phyloP scores from a whole-genome alignment of 164 flowering plant genomes.

The Warburgia ugandensis region DNA sequence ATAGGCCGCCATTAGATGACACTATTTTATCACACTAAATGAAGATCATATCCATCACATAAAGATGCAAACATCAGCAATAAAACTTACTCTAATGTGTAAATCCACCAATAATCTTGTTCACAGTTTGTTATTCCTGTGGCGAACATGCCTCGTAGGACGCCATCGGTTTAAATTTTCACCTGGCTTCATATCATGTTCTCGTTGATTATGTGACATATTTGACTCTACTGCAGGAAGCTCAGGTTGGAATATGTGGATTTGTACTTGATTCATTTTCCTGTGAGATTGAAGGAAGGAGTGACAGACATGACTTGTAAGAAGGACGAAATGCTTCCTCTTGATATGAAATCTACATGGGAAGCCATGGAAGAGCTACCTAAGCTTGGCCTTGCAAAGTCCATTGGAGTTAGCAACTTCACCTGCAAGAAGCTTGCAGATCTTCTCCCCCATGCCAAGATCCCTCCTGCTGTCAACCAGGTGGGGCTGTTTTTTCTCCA shows the following conservation, averaged over 20 bases:
- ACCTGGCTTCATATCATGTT: neutral
- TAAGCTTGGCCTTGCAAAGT: slow-evolving; percentile 19
- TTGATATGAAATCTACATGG: slow-evolving; percentile 23
- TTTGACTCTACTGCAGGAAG: slow-evolving; percentile 1
- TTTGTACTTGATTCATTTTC: slow-evolving; percentile 9
- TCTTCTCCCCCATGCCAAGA: slow-evolving; percentile 16
- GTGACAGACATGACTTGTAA: slow-evolving; percentile 2
- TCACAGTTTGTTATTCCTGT: no score
- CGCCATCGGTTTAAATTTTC: neutral
- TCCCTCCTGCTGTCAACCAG: slow-evolving; percentile 31
- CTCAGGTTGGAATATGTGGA: slow-evolving; percentile 13
- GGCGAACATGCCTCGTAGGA: no score
- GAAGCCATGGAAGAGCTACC: slow-evolving; percentile 25
- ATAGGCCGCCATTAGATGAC: no score
- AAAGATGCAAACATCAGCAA: no score
- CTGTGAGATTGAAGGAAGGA: slow-evolving; percentile 7
- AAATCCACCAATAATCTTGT: no score
- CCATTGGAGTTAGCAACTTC: slow-evolving; percentile 33
- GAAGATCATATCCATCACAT: no score
- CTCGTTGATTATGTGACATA: neutral
- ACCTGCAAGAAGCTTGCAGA: slow-evolving; percentile 16
- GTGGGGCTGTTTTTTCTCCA: slow-evolving; percentile 4
- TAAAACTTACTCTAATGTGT: no score
- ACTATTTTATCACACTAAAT: no score
- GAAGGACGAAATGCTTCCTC: slow-evolving; percentile 16